These are phyloP conservation scores for Trypanosoma scelopori DNA, from an alignment of 208 protist species.

Conservation along the genomic window DNA sequence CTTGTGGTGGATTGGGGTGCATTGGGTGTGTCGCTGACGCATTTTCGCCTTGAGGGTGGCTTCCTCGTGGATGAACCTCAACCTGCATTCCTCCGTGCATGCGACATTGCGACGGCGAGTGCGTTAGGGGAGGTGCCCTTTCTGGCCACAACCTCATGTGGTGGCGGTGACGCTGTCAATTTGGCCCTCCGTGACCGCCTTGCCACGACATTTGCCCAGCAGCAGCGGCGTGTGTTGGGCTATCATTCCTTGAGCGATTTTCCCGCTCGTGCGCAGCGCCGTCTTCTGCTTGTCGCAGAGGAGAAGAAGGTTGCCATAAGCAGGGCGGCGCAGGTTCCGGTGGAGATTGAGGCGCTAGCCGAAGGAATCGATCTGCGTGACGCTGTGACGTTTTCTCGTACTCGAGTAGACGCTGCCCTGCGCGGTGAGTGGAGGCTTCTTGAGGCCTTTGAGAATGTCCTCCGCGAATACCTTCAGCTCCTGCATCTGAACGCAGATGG, in stretches of 20 bases:
- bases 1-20: slow-evolving; percentile 86
- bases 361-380: slow-evolving; percentile 89
- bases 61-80: slow-evolving; percentile 29
- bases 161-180: slow-evolving; percentile 72
- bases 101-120: neutral
- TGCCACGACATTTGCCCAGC: slow-evolving; percentile 64
- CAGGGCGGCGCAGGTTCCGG: slow-evolving; percentile 53
- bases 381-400: slow-evolving; percentile 57
- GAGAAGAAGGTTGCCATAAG: slow-evolving; percentile 83
- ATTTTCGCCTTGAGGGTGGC: slow-evolving; percentile 54
- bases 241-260: slow-evolving; percentile 49
- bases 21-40: slow-evolving; percentile 56
- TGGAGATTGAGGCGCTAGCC: slow-evolving; percentile 88
- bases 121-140: neutral
- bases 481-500: slow-evolving; percentile 16
- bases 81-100: slow-evolving; percentile 26
- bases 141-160: slow-evolving; percentile 12
- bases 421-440: slow-evolving; percentile 65
- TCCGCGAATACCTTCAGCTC: slow-evolving; percentile 49
- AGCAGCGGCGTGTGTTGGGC: slow-evolving; percentile 63
- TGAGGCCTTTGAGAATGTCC: slow-evolving; percentile 50
- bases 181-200: slow-evolving; percentile 67
- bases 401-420: slow-evolving; percentile 68
- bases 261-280: slow-evolving; percentile 67
- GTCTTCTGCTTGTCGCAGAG: slow-evolving; percentile 58